These are phyloP conservation scores for Blastobotrys apis DNA, from an alignment of 1,139 yeast species.

Conservation along the genomic window DNA sequence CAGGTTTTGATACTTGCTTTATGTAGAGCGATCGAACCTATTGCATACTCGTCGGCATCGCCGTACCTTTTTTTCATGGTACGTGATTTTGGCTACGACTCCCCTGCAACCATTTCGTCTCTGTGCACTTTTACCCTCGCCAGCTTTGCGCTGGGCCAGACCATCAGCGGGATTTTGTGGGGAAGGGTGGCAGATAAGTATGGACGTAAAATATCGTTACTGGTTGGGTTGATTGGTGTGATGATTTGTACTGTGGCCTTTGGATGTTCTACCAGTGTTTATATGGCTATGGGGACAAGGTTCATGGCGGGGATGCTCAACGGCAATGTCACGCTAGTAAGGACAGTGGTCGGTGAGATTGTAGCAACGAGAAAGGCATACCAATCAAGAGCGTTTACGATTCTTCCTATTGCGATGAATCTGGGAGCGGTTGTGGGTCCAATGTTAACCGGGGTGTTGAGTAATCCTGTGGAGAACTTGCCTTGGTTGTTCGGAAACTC, in stretches of 20 bases:
- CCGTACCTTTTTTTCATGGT: slow-evolving; percentile 64
- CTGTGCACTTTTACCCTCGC: slow-evolving; percentile 47
- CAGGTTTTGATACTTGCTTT: slow-evolving; percentile 28
- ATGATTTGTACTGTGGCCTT: slow-evolving; percentile 45
- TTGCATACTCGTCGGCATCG: slow-evolving; percentile 56
- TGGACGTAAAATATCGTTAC: slow-evolving; percentile 52
- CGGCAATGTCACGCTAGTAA: slow-evolving; percentile 56
- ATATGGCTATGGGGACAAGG: slow-evolving; percentile 50
- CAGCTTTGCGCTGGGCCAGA: slow-evolving; percentile 52
- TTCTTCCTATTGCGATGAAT: slow-evolving; percentile 54
- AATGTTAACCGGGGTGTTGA: slow-evolving; percentile 34
- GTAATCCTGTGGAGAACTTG: slow-evolving; percentile 33
- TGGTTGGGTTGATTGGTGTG: slow-evolving; percentile 52
- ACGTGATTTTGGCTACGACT: slow-evolving; percentile 50
- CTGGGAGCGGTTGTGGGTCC: slow-evolving; percentile 57
- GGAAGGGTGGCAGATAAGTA: slow-evolving; percentile 48
- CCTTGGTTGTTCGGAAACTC: slow-evolving; percentile 24
- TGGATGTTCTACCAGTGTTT: slow-evolving; percentile 50
- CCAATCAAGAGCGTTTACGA: slow-evolving; percentile 57
- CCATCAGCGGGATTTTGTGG: slow-evolving; percentile 54
- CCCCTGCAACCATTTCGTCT: slow-evolving; percentile 49
- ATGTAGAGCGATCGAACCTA: slow-evolving; percentile 51
- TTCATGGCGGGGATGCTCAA: slow-evolving; percentile 51
- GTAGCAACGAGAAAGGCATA: slow-evolving; percentile 48
- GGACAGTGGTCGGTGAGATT: slow-evolving; percentile 58